Evolutionary conservation across 1,139 yeast genomes (phyloP), one percentile per base, ranked within the genome.

Genomic region (Chernovozyma sophiae-reginae): DNA sequence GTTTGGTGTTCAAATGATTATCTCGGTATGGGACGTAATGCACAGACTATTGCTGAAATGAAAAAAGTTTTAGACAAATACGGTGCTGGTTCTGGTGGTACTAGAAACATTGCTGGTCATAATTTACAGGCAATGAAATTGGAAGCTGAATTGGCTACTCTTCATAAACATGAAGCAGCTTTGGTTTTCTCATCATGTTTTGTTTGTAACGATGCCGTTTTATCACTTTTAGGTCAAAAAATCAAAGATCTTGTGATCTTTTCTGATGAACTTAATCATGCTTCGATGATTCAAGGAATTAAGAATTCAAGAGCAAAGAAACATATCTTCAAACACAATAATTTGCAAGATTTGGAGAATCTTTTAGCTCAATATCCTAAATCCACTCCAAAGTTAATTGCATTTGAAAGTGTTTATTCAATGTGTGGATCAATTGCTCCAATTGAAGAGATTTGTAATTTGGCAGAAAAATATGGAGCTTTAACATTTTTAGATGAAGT

Each of bases 1-100:
- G 98, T 92, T 40, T 92, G 98, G 98, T 92, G 98, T 56, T 89
- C 97, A 32, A 92, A 92, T 60, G 99, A 92, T 62, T 92, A 92
- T 62, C 72, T 92, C 45, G 97, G 97, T 15, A 86, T 94, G 94
- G 94, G 97, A 36, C 79, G 77, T 55, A 84, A 92, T 59, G 74
- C 74, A 44, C 68, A 69, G 42, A 92, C 92, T 32, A 66, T 86
- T 44, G 65, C 74, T 18, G 81, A 81, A 41, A 92, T 92, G 95
- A 84, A 83, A 52, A 58, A 70, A 35, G 82, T 95, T 18, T 74
- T 92, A 60, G 86, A 84, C 53, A 81, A 79, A 68, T 92, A 92
- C 59, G 99, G 99, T 50, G 84, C 96, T 12, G 99, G 99, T 52
- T 96, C 98, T 13, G 99, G 99, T 53, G 99, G 99, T 49, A 92